Percentiles rank a stretch among this genome's conserved stretches.
Evolutionary conservation across 2,329 filamentous ascomycete species (phyloP).

Genomic region (Delphinella strobiligena): DNA sequence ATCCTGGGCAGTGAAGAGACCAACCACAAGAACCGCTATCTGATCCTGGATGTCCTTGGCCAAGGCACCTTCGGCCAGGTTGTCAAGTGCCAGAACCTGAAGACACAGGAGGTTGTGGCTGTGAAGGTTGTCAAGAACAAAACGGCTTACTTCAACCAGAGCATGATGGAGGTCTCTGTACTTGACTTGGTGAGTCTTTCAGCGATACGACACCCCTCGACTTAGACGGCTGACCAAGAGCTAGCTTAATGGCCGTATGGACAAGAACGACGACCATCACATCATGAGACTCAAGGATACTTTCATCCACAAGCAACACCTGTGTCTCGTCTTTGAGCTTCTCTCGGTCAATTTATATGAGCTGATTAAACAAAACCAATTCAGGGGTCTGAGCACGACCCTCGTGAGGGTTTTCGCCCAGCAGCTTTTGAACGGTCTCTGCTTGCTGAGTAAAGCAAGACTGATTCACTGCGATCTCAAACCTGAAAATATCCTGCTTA

Average conservation of each 20-base stretch:
- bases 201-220: neutral
- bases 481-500: conserved; percentile 92
- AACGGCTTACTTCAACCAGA: conserved; percentile 98
- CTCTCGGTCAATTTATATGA: conserved; percentile 97
- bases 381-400: conserved; percentile 91
- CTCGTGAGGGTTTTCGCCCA: conserved; percentile 95
- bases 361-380: conserved; percentile 98
- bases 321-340: conserved; percentile 92
- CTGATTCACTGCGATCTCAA: conserved; percentile 97
- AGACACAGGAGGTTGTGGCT: conserved; percentile 95
- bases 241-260: conserved; percentile 91
- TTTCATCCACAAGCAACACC: conserved; percentile 93
- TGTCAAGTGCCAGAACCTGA: conserved; percentile 96
- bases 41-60: conserved; percentile 91
- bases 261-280: conserved; percentile 98
- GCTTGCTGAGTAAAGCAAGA: conserved; percentile 87
- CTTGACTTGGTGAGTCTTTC: conserved; percentile 63
- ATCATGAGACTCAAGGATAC: conserved; percentile 90
- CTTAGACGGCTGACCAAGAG: conserved; percentile 12
- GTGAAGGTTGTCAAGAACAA: conserved; percentile 99
- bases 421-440: conserved; percentile 84
- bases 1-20: conserved; percentile 96
- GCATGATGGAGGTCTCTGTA: conserved; percentile 99
- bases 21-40: conserved; percentile 96
- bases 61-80: conserved; percentile 98